phyloP scores from a whole-genome alignment of 1,284 basidiomycete genomes.

The Fomitopsis schrenkii region DNA sequence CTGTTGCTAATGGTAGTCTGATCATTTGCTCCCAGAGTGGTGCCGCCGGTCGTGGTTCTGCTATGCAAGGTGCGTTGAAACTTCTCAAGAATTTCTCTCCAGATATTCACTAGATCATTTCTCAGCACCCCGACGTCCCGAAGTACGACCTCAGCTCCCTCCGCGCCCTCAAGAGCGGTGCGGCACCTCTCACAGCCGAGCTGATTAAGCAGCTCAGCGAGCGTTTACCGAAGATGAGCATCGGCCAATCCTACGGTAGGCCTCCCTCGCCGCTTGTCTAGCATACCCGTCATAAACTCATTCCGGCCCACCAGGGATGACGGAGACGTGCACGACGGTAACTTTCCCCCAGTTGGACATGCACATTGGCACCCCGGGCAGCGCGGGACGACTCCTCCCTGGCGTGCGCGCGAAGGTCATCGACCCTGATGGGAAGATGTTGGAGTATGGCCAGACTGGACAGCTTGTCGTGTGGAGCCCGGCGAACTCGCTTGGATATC shows the following conservation, averaged over 20 bases:
- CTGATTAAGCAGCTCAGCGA: slow-evolving; percentile 47
- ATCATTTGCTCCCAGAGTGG: slow-evolving; percentile 38
- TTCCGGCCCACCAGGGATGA: slow-evolving; percentile 30
- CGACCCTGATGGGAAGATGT: slow-evolving; percentile 34
- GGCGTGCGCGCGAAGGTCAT: slow-evolving; percentile 35
- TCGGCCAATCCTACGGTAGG: slow-evolving; percentile 60
- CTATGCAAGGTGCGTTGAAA: slow-evolving; percentile 43
- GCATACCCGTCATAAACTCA: neutral
- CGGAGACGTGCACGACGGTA: slow-evolving; percentile 45
- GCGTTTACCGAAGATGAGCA: slow-evolving; percentile 48
- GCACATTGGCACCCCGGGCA: slow-evolving; percentile 27
- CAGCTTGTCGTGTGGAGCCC: slow-evolving; percentile 39
- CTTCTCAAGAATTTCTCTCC: neutral
- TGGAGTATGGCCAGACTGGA: slow-evolving; percentile 34
- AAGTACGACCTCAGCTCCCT: slow-evolving; percentile 59
- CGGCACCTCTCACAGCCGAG: slow-evolving; percentile 65
- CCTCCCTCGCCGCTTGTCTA: neutral
- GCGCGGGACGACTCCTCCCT: slow-evolving; percentile 35
- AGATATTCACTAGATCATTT: neutral
- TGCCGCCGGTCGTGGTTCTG: slow-evolving; percentile 56
- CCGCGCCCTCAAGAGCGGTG: slow-evolving; percentile 54
- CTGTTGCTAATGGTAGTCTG: neutral
- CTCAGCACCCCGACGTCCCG: slow-evolving; percentile 55
- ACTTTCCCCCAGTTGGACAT: slow-evolving; percentile 21
- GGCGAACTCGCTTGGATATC: slow-evolving; percentile 38